Evolutionary conservation across 2,329 filamentous ascomycete species (phyloP), one percentile per base, ranked within the genome.

Genomic region (Orbilia ellipsospora): DNA sequence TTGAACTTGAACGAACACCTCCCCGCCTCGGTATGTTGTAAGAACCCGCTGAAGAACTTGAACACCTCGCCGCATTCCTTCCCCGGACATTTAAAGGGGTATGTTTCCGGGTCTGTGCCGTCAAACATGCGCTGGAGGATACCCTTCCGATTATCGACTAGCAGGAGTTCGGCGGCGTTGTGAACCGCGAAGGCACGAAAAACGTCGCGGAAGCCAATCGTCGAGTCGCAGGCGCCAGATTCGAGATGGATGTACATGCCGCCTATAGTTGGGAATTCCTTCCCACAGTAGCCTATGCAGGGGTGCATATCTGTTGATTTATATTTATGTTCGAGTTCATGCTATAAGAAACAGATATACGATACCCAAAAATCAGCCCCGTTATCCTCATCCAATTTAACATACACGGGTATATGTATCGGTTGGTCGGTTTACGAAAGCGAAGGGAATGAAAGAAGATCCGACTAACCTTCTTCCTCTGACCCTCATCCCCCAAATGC

Each of bases 181-280:
- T 74, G 70, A 8, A 57, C 28, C 7, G 70, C 70, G 18, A 74
- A 74, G 31, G 63, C 52, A n/a, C 51, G 56, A 40, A 62, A 51
- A n/a, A 74, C 57, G 42, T 74, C 70, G 5, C 28, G 36, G 7
- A 28, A 23, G 20, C 48, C 31, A 16, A 74, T 74, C 0, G 63
- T 57, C 1, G 70, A 74, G 6, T 68, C 70, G 44, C 70, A 74
- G 44, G 23, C 13, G 6, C 56, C 70, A 20, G 57, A 54, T 23
- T 74, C 70, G 15, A 74, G 63, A 13, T 74, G 70, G 52, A 50
- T 20, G 23, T 48, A 67, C 70, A 74, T 68, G 2, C 50, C 70
- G 4, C 63, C 63, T 6, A 74, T 1, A 0, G 63, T 68, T 12
- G 63, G 51, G 55, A 67, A 68, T n/a, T 57, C 50, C 12, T 36